A percentile compares a stretch with the other conserved stretches of the same genome.
Conservation (phyloP, 2,329 filamentous ascomycete genomes). For the Diaporthe nobilis region DNA sequence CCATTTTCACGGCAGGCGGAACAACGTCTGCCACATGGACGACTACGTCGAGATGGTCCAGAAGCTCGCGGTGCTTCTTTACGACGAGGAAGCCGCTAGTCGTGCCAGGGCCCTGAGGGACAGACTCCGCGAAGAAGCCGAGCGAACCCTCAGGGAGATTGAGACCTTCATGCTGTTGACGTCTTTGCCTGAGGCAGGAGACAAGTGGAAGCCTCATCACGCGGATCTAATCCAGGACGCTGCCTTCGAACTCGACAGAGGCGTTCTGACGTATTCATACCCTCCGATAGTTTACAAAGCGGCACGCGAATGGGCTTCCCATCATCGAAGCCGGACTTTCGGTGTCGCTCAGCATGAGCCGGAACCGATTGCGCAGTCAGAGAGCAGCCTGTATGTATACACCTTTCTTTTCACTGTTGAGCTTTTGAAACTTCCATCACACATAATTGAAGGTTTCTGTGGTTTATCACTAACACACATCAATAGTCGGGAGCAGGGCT, state of each 20-base stretch:
- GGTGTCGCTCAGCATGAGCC: background rate
- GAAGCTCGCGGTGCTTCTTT: background rate
- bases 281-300: background rate
- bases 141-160: background rate
- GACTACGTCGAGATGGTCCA: background rate
- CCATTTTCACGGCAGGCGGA: background rate
- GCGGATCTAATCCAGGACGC: background rate
- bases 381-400: too few relatives aligned
- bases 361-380: too few relatives aligned
- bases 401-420: too few relatives aligned
- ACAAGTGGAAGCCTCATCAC: background rate
- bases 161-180: background rate
- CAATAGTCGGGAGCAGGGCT: too few relatives aligned
- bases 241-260: background rate
- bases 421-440: too few relatives aligned
- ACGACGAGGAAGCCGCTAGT: background rate
- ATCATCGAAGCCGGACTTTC: background rate
- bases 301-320: background rate
- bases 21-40: background rate
- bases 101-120: background rate
- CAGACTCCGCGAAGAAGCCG: background rate
- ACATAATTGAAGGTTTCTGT: too few relatives aligned
- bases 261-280: background rate
- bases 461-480: too few relatives aligned
- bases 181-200: background rate